phyloP scores from a whole-genome alignment of 2,329 filamentous ascomycete species.

The Aspergillus ochraceoroseus region DNA sequence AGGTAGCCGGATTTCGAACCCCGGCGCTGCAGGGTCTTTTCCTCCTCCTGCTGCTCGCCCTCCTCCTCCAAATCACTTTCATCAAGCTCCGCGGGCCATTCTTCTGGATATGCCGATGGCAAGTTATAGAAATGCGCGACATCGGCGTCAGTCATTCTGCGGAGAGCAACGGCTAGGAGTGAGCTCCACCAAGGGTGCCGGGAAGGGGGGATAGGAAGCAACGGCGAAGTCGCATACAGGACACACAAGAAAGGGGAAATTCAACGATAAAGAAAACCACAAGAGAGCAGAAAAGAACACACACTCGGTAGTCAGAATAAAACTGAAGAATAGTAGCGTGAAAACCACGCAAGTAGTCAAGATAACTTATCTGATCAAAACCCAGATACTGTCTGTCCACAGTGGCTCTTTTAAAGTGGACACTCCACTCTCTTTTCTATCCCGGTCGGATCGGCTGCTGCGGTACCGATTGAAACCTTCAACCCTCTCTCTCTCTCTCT shows the following conservation, averaged over 20 bases:
- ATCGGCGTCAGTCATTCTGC: conserved; percentile 63
- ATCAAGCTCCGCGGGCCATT: conserved; percentile 83
- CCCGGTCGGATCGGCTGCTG: conserved; percentile 24
- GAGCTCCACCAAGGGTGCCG: conserved; percentile 10
- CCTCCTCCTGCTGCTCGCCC: too few relatives aligned
- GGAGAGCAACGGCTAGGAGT: conserved; percentile 1
- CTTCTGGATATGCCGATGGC: conserved; percentile 67
- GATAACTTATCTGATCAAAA: conserved; percentile 21
- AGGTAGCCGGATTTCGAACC: conserved; percentile 72
- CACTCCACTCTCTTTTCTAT: conserved; percentile 8
- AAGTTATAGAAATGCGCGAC: conserved; percentile 90
- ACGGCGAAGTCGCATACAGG: conserved; percentile 17
- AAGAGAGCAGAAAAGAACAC: neutral
- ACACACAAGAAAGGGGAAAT: conserved; percentile 5
- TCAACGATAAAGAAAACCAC: conserved; percentile 4
- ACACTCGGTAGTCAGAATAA: conserved; percentile 2
- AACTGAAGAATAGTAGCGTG: neutral
- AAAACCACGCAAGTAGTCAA: neutral
- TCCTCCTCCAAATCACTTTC: conserved; percentile 63
- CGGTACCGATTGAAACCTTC: conserved; percentile 19
- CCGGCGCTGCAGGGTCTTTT: conserved; percentile 40
- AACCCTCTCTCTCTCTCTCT: conserved; percentile 4
- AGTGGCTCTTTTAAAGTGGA: too few relatives aligned
- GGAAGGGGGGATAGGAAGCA: conserved; percentile 5
- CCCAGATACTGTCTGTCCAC: too few relatives aligned